phyloP scores from a whole-genome alignment of 176 grass and related monocot genomes.

The Musa schizocarpa region DNA sequence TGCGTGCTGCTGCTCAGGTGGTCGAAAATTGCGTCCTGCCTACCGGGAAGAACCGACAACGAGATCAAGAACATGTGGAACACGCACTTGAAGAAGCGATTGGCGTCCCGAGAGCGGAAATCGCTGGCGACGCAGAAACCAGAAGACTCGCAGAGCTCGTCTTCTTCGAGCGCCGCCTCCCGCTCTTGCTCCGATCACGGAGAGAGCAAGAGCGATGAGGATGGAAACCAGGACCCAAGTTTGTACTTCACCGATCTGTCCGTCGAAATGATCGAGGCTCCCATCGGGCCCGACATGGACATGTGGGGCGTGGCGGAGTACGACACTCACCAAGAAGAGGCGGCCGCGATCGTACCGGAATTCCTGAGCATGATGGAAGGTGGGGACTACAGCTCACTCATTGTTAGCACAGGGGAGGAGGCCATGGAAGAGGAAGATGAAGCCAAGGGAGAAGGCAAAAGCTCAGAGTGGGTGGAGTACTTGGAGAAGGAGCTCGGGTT shows the following conservation, averaged over 20 bases:
- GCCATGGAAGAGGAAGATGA: neutral
- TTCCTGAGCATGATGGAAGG: constrained; percentile 9
- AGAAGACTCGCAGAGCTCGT: neutral
- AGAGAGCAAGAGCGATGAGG: too few species aligned
- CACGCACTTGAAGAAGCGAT: too few species aligned
- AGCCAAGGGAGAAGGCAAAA: neutral
- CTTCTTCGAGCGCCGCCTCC: neutral
- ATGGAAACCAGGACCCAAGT: neutral
- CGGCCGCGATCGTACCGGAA: constrained; percentile 18
- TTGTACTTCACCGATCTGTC: neutral
- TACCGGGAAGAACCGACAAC: too few species aligned
- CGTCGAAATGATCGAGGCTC: constrained; percentile 11
- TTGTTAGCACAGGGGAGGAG: neutral
- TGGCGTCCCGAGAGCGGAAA: constrained; percentile 9
- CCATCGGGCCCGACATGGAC: neutral
- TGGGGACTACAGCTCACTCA: neutral
- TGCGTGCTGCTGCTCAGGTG: too few species aligned
- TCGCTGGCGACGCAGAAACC: neutral
- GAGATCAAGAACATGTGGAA: too few species aligned
- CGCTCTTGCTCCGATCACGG: neutral
- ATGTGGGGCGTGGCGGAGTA: neutral
- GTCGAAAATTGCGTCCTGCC: too few species aligned
- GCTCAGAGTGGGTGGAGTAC: constrained; percentile 20
- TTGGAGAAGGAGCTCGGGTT: constrained; percentile 24
- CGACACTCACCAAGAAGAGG: neutral